phyloP scores from a whole-genome alignment of 1,284 basidiomycete species.

The Tilletia walkeri region DNA sequence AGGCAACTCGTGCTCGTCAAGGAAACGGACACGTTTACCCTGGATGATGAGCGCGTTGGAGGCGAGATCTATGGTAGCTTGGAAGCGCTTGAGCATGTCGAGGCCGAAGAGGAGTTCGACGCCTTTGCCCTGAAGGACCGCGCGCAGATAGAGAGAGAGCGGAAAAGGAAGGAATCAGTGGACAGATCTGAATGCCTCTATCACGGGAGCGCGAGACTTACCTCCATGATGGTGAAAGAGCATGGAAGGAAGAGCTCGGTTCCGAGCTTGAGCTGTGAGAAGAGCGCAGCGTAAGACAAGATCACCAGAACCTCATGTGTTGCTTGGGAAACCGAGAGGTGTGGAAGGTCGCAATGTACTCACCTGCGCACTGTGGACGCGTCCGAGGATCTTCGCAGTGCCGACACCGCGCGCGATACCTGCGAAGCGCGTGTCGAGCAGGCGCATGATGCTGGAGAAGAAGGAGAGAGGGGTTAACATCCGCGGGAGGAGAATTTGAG shows the following conservation, averaged over 20 bases:
- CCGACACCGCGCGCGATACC: constrained; percentile 95
- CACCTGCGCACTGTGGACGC: constrained; percentile 82
- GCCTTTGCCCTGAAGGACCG: constrained; percentile 63
- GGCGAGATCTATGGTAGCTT: constrained; percentile 88
- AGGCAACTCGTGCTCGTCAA: constrained; percentile 83
- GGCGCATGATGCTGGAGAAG: constrained; percentile 74
- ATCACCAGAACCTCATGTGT: neutral
- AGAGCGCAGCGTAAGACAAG: neutral
- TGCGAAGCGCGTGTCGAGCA: constrained; percentile 80
- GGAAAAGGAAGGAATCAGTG: constrained; percentile 6
- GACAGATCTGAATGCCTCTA: neutral
- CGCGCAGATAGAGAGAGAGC: neutral
- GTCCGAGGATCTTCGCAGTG: constrained; percentile 87
- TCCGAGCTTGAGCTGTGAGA: constrained; percentile 68
- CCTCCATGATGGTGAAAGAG: constrained; percentile 89
- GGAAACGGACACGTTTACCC: constrained; percentile 78
- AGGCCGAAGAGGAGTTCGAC: constrained; percentile 93
- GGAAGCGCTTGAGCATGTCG: constrained; percentile 97
- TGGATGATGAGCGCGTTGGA: constrained; percentile 85
- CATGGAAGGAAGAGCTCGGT: constrained; percentile 77
- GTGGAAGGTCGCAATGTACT: neutral
- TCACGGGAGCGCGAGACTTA: constrained; percentile 30
- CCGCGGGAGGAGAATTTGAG: neutral
- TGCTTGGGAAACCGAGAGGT: too few relatives aligned
- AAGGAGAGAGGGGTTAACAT: neutral